A percentile compares a stretch with the other conserved stretches of the same genome.
Evolutionary conservation across 257 asterid species (phyloP).

Genomic region (Osmanthus fragrans): DNA sequence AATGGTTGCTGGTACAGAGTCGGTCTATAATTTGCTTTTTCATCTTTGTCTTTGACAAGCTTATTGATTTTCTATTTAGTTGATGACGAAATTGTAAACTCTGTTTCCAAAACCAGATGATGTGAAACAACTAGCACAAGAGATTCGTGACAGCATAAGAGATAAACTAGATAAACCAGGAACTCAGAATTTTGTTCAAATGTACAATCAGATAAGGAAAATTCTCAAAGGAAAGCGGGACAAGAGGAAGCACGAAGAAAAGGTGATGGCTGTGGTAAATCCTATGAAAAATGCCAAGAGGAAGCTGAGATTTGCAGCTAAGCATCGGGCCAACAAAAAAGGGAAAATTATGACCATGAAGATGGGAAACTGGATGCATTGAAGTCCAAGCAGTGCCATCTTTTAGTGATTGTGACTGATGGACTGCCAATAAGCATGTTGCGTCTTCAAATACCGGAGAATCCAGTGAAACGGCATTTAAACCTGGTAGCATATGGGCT

Average conservation of each 20-base stretch:
- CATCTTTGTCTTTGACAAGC: not conserved
- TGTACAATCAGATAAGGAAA: constrained; percentile 63
- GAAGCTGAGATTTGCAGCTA: constrained; percentile 71
- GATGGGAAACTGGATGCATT: constrained; percentile 71
- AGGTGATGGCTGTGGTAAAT: constrained; percentile 82
- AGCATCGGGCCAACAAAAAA: constrained; percentile 76
- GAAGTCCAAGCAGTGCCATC: not conserved
- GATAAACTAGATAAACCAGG: constrained; percentile 59
- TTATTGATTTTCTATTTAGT: not conserved
- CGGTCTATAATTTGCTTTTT: not conserved
- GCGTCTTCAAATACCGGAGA: not conserved
- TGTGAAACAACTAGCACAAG: constrained; percentile 67
- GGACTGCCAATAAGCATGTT: not conserved
- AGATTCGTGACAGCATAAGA: constrained; percentile 55
- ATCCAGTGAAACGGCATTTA: no score
- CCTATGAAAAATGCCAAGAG: constrained; percentile 88
- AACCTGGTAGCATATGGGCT: no score
- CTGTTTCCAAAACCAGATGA: constrained; percentile 51
- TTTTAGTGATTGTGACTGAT: not conserved
- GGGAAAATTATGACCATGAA: constrained; percentile 74
- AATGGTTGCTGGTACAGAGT: not conserved
- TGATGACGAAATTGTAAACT: not conserved
- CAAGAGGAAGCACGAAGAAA: constrained; percentile 85
- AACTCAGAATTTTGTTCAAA: constrained; percentile 50
- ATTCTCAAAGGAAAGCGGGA: constrained; percentile 72